Evolutionary conservation across 768 basidiomycete species (phyloP), one percentile per base, ranked within the genome.

Genomic region (Sarcomyxa edulis): DNA sequence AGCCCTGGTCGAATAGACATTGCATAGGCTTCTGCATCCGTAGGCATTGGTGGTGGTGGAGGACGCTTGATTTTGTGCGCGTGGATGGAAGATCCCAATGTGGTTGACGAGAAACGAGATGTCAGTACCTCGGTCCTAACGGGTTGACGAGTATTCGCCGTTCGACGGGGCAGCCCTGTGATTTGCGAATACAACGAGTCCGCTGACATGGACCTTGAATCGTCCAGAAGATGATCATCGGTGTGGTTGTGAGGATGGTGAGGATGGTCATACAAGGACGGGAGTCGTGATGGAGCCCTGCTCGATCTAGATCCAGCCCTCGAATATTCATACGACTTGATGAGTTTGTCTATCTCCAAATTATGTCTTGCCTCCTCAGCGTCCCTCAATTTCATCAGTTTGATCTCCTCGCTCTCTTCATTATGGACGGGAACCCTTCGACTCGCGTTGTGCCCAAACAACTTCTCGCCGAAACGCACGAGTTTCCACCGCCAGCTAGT

Each of bases 81-180:
- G 19, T 45, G 31, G 10, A 19, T 41, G 15, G 62, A 66, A 25
- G 65, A 70, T 28, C 62, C 61, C 34, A 59, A 47, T 23, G 71
- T 72, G 34, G 68, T 69, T 20, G 59, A 55, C 14, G 76, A 80
- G 52, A 74, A 72, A 37, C 74, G 62, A 43, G 72, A 71, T 5
- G 62, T 52, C 40, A 69, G 49, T 23, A 64, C 53, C 21, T 69
- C 62, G 27, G 58, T 34, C 60, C 71, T 72, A 46, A 85, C 68
- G 14, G 85, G 83, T 57, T 81, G 74, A n/a, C 84, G 72, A n/a
- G 84, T 76, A 50, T 86, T 81, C 5, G 86, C 79, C 28, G 66
- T 72, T 19, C 63, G 64, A 22, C 74, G 71, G 45, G 76, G 76
- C 24, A 66, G 51, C 14, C 86, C 84, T 7, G 83, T 89, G 34